These are phyloP conservation scores for Solanum stenotomum DNA, from an alignment of 257 asterid species.

Conservation along the genomic window DNA sequence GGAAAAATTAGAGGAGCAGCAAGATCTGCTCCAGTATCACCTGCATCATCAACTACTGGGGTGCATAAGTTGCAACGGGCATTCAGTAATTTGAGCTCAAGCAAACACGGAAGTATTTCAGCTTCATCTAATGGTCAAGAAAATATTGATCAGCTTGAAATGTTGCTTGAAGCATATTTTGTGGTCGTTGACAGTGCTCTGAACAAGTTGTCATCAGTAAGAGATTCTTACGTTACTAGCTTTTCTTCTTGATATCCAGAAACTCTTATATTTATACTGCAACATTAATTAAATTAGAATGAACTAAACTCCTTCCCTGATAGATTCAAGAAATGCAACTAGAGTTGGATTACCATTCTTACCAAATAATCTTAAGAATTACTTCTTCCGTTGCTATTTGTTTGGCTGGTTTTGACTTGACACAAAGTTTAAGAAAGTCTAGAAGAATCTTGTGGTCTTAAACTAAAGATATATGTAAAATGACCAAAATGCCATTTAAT, in stretches of 20 bases:
- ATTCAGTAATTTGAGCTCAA: constrained; percentile 68
- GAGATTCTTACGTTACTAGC: constrained; percentile 9
- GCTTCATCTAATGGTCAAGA: constrained; percentile 62
- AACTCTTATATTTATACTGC: not conserved
- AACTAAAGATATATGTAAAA: not conserved
- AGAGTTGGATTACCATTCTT: not conserved
- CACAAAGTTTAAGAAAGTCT: not conserved
- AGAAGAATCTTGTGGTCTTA: not conserved
- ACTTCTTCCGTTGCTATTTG: not conserved
- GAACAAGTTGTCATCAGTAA: constrained; percentile 82
- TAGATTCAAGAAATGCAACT: not conserved
- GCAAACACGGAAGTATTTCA: constrained; percentile 70
- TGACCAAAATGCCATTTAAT: not conserved
- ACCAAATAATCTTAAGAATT: not conserved
- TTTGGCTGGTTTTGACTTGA: not conserved
- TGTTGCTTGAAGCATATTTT: constrained; percentile 95
- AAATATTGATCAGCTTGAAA: constrained; percentile 92
- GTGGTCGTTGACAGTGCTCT: constrained; percentile 77
- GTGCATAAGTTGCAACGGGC: constrained; percentile 64
- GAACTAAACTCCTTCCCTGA: not conserved
- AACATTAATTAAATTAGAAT: not conserved
- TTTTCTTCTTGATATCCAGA: not conserved
- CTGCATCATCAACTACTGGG: constrained; percentile 56
- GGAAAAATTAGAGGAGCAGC: constrained; percentile 28
- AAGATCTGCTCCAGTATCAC: constrained; percentile 81